These are phyloP conservation scores for Diaporthe nobilis DNA, from an alignment of 2,329 filamentous ascomycete genomes.

Conservation along the genomic window DNA sequence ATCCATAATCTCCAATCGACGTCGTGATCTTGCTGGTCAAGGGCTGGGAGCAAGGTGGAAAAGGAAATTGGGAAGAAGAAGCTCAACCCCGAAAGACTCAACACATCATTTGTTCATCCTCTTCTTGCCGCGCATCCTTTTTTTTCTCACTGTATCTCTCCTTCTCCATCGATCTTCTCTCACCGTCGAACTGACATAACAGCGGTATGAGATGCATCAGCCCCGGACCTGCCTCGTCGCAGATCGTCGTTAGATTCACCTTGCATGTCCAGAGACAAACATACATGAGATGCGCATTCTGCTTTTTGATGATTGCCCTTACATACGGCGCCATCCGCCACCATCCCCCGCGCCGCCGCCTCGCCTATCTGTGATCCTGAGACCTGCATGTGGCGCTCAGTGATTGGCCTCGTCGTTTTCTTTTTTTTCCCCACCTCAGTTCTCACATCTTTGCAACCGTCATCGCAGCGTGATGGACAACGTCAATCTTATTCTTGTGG, in stretches of 20 bases:
- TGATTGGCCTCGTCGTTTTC: slow-evolving; percentile 11
- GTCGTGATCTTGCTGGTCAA: background rate
- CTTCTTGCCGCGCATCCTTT: background rate
- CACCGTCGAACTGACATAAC: background rate
- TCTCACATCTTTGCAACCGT: slow-evolving; percentile 1
- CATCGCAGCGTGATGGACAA: background rate
- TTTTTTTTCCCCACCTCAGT: background rate
- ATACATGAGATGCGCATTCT: slow-evolving; percentile 18
- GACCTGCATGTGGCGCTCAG: slow-evolving; percentile 18
- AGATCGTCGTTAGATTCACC: slow-evolving; percentile 15
- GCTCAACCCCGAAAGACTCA: background rate
- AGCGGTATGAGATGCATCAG: slow-evolving; percentile 1
- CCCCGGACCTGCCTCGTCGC: background rate
- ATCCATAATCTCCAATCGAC: background rate
- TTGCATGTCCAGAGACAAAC: slow-evolving; percentile 24
- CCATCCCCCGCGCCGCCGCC: background rate
- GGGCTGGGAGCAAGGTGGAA: background rate
- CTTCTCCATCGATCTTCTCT: background rate
- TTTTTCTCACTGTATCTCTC: background rate
- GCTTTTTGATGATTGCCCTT: slow-evolving; percentile 31
- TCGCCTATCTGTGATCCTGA: slow-evolving; percentile 26
- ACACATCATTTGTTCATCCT: background rate
- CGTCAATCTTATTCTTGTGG: slow-evolving; percentile 15
- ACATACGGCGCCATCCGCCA: slow-evolving; percentile 30
- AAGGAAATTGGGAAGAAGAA: background rate